Evolutionary conservation across 176 grass and related monocot species (phyloP).

Genomic region (Lolium perenne): DNA sequence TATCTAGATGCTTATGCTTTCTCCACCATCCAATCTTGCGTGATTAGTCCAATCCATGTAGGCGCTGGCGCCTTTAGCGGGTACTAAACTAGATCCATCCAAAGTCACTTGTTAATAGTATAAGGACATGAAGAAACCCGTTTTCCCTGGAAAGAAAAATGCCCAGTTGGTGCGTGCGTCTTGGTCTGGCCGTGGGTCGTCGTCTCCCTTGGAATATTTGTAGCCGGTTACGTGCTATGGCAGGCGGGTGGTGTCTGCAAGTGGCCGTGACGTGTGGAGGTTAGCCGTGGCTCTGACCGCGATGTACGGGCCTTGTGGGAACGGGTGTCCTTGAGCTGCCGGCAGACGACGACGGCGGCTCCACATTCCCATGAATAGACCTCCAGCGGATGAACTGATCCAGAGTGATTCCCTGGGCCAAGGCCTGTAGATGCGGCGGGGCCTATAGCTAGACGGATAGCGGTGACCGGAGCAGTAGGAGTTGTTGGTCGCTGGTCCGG

Average conservation of each 20-base stretch:
- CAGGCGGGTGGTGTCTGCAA: constrained; percentile 15
- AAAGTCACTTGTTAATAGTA: constrained; percentile 29
- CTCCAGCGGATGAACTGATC: background rate
- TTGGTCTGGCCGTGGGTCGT: constrained; percentile 31
- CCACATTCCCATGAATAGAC: constrained; percentile 27
- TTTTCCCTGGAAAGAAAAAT: background rate
- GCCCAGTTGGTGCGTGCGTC: background rate
- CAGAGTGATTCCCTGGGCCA: background rate
- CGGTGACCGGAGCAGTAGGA: background rate
- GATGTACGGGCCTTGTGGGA: constrained; percentile 34
- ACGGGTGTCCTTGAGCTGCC: constrained; percentile 25
- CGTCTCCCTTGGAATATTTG: constrained; percentile 17
- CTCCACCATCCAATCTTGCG: background rate
- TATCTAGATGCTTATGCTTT: background rate
- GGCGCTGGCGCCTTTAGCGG: background rate
- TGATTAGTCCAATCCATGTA: constrained; percentile 7
- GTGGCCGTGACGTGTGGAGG: constrained; percentile 37
- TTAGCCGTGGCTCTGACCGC: background rate
- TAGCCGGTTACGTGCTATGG: constrained; percentile 19
- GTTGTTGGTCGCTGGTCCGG: constrained; percentile 49
- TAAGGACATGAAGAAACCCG: background rate
- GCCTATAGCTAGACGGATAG: background rate
- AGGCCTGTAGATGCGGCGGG: constrained; percentile 2
- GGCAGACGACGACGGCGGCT: constrained; percentile 36
- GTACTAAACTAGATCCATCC: background rate